phyloP scores from a whole-genome alignment of 2,329 filamentous ascomycete genomes.

The Hypoxylon rubiginosum region DNA sequence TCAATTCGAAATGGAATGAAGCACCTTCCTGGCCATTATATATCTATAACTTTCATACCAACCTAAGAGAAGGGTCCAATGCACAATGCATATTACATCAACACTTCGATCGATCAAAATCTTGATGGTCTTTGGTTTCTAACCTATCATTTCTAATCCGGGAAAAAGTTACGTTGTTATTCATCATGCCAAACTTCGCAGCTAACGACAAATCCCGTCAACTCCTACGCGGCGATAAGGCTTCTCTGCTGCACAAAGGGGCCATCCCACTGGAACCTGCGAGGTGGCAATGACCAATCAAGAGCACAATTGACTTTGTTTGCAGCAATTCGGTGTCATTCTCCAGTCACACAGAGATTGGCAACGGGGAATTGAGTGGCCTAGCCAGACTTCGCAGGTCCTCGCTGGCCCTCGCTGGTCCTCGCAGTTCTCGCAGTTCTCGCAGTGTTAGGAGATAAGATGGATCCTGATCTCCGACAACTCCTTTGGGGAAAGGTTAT shows the following conservation, averaged over 20 bases:
- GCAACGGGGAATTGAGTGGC: neutral
- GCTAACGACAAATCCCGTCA: neutral
- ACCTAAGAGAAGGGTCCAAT: too few species aligned
- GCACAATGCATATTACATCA: neutral
- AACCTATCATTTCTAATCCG: constrained; percentile 8
- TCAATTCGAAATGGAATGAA: neutral
- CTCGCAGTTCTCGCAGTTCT: too few species aligned
- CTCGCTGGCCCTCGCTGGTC: neutral
- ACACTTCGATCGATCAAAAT: neutral
- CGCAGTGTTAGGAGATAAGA: constrained; percentile 5
- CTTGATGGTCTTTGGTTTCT: neutral
- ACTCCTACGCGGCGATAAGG: neutral
- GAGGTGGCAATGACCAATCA: neutral
- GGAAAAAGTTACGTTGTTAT: constrained; percentile 1
- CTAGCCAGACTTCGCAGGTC: neutral
- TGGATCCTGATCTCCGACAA: constrained; percentile 16
- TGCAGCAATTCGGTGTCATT: neutral
- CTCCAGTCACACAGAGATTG: neutral
- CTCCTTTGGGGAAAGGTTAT: constrained; percentile 24
- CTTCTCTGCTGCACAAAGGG: neutral
- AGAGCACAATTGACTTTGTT: neutral
- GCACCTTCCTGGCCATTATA: neutral
- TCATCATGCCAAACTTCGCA: constrained; percentile 3
- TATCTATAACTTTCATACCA: too few species aligned
- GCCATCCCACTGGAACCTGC: neutral